These are phyloP conservation scores for Fallopia convolvulus DNA, from an alignment of 148 eudicot genomes.

Conservation along the genomic window DNA sequence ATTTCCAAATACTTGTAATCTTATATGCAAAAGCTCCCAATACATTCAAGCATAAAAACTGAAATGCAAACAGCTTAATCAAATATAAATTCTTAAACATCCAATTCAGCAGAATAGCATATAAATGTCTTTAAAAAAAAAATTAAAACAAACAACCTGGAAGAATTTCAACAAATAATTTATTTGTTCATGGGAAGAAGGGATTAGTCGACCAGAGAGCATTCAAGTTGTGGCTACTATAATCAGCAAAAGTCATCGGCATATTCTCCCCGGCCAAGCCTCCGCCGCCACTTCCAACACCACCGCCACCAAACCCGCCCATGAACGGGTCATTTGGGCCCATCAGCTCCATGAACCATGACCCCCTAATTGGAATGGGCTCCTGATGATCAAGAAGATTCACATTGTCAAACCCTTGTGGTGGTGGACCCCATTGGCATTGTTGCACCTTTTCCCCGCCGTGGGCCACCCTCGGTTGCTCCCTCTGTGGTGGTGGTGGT, in stretches of 20 bases:
- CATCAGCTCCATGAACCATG: constrained; percentile 9
- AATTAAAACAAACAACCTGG: neutral
- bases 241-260: neutral
- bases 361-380: neutral
- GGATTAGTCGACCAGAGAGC: constrained; percentile 6
- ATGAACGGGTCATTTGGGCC: neutral
- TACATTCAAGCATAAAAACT: neutral
- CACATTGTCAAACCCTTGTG: neutral
- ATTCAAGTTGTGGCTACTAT: neutral
- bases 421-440: neutral
- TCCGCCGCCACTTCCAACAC: neutral
- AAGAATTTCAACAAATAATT: neutral
- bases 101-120: neutral
- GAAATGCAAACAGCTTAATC: neutral
- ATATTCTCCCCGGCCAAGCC: neutral
- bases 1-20: neutral
- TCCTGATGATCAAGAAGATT: neutral
- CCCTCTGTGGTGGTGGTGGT: neutral
- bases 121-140: neutral
- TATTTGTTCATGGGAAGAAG: constrained; percentile 10
- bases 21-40: neutral
- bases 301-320: constrained; percentile 2
- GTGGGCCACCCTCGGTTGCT: neutral
- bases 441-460: neutral
- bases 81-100: neutral